Percentiles rank a stretch among this genome's conserved stretches.
These are phyloP conservation scores for Zymoseptoria tritici DNA, from an alignment of 2,329 filamentous ascomycete genomes.

Conservation along the genomic window DNA sequence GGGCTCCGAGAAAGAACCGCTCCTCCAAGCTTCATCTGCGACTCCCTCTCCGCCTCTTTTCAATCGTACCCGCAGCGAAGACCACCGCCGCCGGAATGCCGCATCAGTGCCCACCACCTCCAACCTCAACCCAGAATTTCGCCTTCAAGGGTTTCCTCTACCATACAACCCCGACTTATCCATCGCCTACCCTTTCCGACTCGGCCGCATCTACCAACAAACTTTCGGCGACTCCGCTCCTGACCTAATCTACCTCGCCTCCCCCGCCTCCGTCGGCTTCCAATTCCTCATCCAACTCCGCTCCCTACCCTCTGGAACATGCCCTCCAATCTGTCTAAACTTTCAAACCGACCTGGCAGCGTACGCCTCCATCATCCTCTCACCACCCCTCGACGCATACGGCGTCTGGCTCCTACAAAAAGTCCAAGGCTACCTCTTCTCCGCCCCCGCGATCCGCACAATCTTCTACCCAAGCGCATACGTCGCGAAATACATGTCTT, in stretches of 20 bases:
- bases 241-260: slow-evolving; percentile 63
- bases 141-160: slow-evolving; percentile 57
- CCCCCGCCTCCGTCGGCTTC: slow-evolving; percentile 62
- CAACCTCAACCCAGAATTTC: slow-evolving; percentile 43
- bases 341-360: slow-evolving; percentile 66
- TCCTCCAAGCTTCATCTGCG: slow-evolving; percentile 6
- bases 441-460: slow-evolving; percentile 53
- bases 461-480: slow-evolving; percentile 63
- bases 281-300: slow-evolving; percentile 63
- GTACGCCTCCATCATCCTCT: slow-evolving; percentile 64
- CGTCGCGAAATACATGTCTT: slow-evolving; percentile 54
- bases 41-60: slow-evolving; percentile 20
- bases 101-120: background rate
- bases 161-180: slow-evolving; percentile 66
- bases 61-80: slow-evolving; percentile 23
- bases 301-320: slow-evolving; percentile 45
- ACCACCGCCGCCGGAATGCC: slow-evolving; percentile 24
- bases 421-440: slow-evolving; percentile 61
- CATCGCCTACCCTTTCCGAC: slow-evolving; percentile 60
- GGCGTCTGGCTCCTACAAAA: slow-evolving; percentile 55
- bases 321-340: slow-evolving; percentile 56
- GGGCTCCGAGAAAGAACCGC: slow-evolving; percentile 13
- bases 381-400: slow-evolving; percentile 51
- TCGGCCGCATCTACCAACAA: slow-evolving; percentile 52
- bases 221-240: slow-evolving; percentile 49